Evolutionary conservation across 2,329 filamentous ascomycete genomes (phyloP).

Genomic region (Arthroderma uncinatum): DNA sequence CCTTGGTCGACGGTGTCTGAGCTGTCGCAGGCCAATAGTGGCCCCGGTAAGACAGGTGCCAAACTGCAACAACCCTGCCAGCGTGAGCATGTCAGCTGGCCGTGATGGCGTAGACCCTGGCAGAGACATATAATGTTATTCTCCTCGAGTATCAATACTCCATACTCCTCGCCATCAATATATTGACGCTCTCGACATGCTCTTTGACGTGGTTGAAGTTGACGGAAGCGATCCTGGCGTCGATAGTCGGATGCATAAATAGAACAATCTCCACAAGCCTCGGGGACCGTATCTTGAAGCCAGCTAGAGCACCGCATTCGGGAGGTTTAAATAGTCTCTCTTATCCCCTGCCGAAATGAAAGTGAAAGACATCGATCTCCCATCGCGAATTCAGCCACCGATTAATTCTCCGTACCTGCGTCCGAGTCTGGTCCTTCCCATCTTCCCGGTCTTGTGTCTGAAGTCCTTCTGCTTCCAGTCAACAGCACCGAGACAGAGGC

Average conservation of each 20-base stretch:
- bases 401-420: background rate
- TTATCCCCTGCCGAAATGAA: too few species aligned
- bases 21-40: background rate
- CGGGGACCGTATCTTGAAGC: background rate
- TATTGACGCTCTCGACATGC: too few species aligned
- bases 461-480: background rate
- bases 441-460: background rate
- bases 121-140: too few species aligned
- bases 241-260: background rate
- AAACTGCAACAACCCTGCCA: background rate
- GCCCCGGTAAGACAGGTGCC: background rate
- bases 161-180: too few species aligned
- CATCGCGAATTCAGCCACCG: background rate
- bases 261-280: background rate
- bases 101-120: background rate
- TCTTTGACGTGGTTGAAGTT: too few species aligned
- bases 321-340: too few species aligned
- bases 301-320: background rate
- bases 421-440: background rate
- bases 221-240: too few species aligned
- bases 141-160: too few species aligned
- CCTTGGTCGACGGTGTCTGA: background rate
- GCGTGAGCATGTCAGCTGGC: background rate
- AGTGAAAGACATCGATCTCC: too few species aligned
- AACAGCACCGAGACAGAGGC: background rate